A percentile compares a stretch with the other conserved stretches of the same genome.
These are phyloP conservation scores for Arxiozyma heterogenica DNA, from an alignment of 1,139 yeast species.

Conservation along the genomic window DNA sequence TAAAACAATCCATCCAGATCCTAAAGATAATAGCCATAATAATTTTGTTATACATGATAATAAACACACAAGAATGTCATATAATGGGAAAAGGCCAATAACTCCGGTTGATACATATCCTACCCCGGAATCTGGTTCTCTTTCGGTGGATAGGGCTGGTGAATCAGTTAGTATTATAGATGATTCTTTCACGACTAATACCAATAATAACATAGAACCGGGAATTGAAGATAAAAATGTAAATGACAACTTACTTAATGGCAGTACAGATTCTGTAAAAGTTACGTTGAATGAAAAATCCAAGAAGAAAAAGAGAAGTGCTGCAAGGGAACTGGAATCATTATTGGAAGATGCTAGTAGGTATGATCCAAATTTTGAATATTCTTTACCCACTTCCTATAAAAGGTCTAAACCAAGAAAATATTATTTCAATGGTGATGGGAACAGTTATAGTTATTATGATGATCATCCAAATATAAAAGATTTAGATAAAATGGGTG, in stretches of 20 bases:
- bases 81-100: neutral
- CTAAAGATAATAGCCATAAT: no score
- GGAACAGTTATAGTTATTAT: neutral
- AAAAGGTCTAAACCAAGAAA: slow-evolving; percentile 7
- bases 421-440: neutral
- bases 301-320: slow-evolving; percentile 1
- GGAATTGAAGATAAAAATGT: neutral
- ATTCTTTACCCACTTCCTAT: slow-evolving; percentile 19
- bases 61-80: neutral
- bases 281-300: neutral
- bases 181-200: neutral
- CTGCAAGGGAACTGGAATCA: slow-evolving; percentile 7
- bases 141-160: neutral
- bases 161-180: neutral
- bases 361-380: slow-evolving; percentile 31
- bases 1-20: neutral
- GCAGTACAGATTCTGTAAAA: neutral
- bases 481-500: neutral
- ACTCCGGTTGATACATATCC: neutral
- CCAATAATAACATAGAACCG: neutral
- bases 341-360: slow-evolving; percentile 33
- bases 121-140: neutral
- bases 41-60: neutral
- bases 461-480: neutral
- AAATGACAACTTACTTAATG: neutral